Percentiles rank a stretch among this genome's conserved stretches.
Evolutionary conservation across 768 basidiomycete genomes (phyloP).

Genomic region (Mycena metata): DNA sequence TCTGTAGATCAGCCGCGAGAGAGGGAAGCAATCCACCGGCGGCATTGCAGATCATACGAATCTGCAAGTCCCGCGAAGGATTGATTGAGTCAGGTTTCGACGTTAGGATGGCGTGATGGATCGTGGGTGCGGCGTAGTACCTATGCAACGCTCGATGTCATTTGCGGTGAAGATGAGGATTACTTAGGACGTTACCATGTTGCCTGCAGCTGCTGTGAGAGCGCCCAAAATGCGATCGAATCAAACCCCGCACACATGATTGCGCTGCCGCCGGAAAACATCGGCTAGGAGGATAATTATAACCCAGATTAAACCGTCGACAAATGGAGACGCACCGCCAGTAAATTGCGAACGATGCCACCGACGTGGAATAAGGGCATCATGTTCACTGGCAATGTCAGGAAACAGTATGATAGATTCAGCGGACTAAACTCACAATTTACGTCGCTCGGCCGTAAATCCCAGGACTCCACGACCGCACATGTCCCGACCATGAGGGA

Average conservation of each 20-base stretch:
- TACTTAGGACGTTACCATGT: constrained; percentile 60
- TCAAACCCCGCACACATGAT: constrained; percentile 70
- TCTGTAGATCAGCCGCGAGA: constrained; percentile 61
- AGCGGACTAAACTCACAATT: constrained; percentile 51
- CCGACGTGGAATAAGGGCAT: constrained; percentile 76
- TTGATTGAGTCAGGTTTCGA: constrained; percentile 50
- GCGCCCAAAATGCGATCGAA: constrained; percentile 64
- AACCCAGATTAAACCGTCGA: background rate
- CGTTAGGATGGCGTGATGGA: constrained; percentile 62
- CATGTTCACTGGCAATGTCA: constrained; percentile 51
- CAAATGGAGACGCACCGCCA: constrained; percentile 47
- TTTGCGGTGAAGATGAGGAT: too few relatives aligned
- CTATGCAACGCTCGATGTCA: constrained; percentile 46
- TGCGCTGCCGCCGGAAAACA: constrained; percentile 65
- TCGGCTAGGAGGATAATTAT: constrained; percentile 44
- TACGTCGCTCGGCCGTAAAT: constrained; percentile 53
- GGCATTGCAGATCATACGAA: constrained; percentile 64
- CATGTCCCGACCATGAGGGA: constrained; percentile 60
- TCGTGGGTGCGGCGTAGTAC: constrained; percentile 65
- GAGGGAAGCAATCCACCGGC: constrained; percentile 68
- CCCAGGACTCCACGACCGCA: constrained; percentile 60
- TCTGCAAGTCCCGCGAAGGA: constrained; percentile 49
- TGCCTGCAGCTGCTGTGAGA: constrained; percentile 50
- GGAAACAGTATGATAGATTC: background rate
- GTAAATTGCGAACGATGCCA: constrained; percentile 69